Conservation (phyloP, 176 grass and related monocot genomes). For the Carex myosuroides region DNA sequence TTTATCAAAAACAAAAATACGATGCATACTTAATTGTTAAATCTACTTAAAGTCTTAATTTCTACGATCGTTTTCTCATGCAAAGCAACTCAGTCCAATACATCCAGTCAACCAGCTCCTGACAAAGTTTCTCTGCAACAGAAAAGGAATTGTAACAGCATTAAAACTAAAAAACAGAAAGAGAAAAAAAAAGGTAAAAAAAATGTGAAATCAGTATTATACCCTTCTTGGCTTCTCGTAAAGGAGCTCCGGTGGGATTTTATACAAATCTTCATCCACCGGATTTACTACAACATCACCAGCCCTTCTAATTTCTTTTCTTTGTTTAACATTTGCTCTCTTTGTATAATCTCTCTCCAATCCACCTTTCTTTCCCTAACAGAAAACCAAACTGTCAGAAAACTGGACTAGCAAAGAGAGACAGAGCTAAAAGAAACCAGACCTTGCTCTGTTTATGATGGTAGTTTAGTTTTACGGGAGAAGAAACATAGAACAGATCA, state of each 20-base stretch:
- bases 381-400: background rate
- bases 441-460: slow-evolving; percentile 19
- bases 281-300: slow-evolving; percentile 26
- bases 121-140: slow-evolving; percentile 38
- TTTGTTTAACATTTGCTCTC: slow-evolving; percentile 9
- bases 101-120: slow-evolving; percentile 52
- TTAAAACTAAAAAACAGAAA: background rate
- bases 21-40: background rate
- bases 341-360: background rate
- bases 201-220: background rate
- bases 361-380: slow-evolving; percentile 27
- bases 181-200: background rate
- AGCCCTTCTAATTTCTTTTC: background rate
- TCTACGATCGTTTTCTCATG: slow-evolving; percentile 17
- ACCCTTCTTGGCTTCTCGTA: slow-evolving; percentile 41
- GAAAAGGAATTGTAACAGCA: background rate
- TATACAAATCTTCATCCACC: slow-evolving; percentile 61
- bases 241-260: slow-evolving; percentile 38
- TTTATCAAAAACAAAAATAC: background rate
- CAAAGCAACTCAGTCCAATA: slow-evolving; percentile 44
- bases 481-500: slow-evolving; percentile 7
- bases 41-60: background rate
- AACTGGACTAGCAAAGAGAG: background rate
- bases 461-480: slow-evolving; percentile 12
- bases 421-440: background rate